phyloP scores from a whole-genome alignment of 805 yeast species.

The Kodamaea kaohsiungensis region DNA sequence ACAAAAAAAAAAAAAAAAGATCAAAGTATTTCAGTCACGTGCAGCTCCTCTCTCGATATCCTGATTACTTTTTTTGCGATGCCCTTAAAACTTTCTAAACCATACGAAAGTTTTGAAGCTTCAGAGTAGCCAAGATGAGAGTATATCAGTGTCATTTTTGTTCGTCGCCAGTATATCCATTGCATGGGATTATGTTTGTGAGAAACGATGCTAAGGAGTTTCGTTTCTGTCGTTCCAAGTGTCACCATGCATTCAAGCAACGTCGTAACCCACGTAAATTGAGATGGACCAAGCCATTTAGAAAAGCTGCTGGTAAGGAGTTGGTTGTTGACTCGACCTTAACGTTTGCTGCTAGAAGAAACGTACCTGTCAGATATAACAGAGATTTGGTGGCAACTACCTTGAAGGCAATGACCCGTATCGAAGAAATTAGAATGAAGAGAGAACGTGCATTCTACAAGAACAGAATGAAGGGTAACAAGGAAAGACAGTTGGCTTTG shows the following conservation, averaged over 20 bases:
- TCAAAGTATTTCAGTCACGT: not conserved
- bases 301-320: slow-evolving; percentile 99
- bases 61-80: slow-evolving; percentile 3
- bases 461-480: slow-evolving; percentile 98
- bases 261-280: slow-evolving; percentile 98
- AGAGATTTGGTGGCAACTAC: slow-evolving; percentile 95
- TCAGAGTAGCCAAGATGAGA: slow-evolving; percentile 55
- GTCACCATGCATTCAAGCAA: slow-evolving; percentile 96
- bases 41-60: not conserved
- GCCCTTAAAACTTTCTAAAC: slow-evolving; percentile 2
- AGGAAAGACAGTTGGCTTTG: slow-evolving; percentile 77
- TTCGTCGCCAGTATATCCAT: slow-evolving; percentile 86
- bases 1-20: not conserved
- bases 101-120: not conserved
- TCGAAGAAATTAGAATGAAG: slow-evolving; percentile 92
- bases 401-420: slow-evolving; percentile 90
- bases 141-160: slow-evolving; percentile 93
- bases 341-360: slow-evolving; percentile 95
- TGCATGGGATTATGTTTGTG: slow-evolving; percentile 94
- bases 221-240: slow-evolving; percentile 95
- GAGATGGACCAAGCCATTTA: slow-evolving; percentile 98
- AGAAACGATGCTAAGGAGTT: slow-evolving; percentile 98
- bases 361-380: slow-evolving; percentile 96
- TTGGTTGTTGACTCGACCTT: slow-evolving; percentile 95
- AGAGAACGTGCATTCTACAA: slow-evolving; percentile 98